Percentiles rank a stretch among this genome's conserved stretches.
phyloP scores from a whole-genome alignment of 2,329 filamentous ascomycete genomes.

The Alternaria ventricosa region DNA sequence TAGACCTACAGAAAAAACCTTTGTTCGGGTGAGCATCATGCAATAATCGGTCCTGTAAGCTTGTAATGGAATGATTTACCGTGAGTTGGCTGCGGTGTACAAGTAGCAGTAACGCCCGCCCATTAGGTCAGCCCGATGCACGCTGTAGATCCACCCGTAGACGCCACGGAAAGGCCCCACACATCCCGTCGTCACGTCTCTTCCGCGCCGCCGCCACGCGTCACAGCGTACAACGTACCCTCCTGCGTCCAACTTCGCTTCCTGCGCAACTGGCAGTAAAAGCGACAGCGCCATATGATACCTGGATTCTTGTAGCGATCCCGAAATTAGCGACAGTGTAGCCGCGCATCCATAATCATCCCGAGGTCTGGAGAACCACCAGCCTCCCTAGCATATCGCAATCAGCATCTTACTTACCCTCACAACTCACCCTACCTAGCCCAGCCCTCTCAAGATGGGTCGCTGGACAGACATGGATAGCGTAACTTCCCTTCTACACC shows the following conservation, averaged over 20 bases:
- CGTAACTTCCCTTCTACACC: slow-evolving; percentile 11
- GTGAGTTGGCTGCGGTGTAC: background rate
- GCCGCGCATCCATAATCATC: background rate
- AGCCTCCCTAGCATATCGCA: background rate
- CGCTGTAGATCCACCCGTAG: background rate
- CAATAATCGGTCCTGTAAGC: background rate
- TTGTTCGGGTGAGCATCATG: background rate
- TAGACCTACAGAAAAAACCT: background rate
- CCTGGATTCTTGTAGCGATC: background rate
- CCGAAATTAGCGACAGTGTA: background rate
- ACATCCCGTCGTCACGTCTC: background rate
- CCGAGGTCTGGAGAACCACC: background rate
- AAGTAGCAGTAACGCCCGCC: background rate
- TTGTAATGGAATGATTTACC: background rate
- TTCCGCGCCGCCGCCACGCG: background rate
- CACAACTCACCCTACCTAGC: slow-evolving; percentile 1
- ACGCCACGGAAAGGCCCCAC: background rate
- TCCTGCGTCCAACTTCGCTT: background rate
- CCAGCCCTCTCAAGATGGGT: slow-evolving; percentile 27
- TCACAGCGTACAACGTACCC: background rate
- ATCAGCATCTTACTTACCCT: background rate
- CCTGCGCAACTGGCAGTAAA: background rate
- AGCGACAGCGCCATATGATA: background rate
- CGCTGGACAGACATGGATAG: slow-evolving; percentile 33
- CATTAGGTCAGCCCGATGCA: background rate